Percentiles rank a stretch among this genome's conserved stretches.
Conservation (phyloP, 2,329 filamentous ascomycete genomes). For the Achaetomium macrosporum region DNA sequence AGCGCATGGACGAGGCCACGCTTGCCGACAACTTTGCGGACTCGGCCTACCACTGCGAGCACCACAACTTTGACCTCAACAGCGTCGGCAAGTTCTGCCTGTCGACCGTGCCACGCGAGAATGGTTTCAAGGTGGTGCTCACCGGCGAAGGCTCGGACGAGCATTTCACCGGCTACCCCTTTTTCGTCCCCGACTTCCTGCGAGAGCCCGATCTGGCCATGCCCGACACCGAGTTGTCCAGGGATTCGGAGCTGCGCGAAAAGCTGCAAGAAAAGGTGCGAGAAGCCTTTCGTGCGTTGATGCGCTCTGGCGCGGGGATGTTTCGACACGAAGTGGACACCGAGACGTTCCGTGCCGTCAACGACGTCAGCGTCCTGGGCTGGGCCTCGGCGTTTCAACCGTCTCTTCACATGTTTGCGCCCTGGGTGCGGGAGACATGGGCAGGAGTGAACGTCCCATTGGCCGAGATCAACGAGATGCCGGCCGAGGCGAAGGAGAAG, state of each 20-base stretch:
- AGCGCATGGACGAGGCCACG: slow-evolving; percentile 26
- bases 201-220: slow-evolving; percentile 41
- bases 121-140: slow-evolving; percentile 48
- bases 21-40: slow-evolving; percentile 30
- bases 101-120: slow-evolving; percentile 38
- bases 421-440: slow-evolving; percentile 12
- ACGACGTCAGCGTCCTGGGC: background rate
- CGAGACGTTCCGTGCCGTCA: slow-evolving; percentile 6
- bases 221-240: slow-evolving; percentile 26
- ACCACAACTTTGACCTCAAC: slow-evolving; percentile 42
- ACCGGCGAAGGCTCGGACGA: slow-evolving; percentile 50
- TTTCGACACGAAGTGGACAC: background rate
- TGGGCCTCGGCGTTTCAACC: background rate
- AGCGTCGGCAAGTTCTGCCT: slow-evolving; percentile 47
- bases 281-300: background rate
- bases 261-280: background rate
- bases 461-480: slow-evolving; percentile 14
- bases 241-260: slow-evolving; percentile 12
- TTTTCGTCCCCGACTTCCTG: slow-evolving; percentile 42
- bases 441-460: background rate
- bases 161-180: slow-evolving; percentile 47
- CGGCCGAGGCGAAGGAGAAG: slow-evolving; percentile 20
- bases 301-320: background rate
- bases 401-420: slow-evolving; percentile 4
- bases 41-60: slow-evolving; percentile 29